Evolutionary conservation across 2,329 filamentous ascomycete genomes (phyloP).

Genomic region (Scedosporium minutisporum): DNA sequence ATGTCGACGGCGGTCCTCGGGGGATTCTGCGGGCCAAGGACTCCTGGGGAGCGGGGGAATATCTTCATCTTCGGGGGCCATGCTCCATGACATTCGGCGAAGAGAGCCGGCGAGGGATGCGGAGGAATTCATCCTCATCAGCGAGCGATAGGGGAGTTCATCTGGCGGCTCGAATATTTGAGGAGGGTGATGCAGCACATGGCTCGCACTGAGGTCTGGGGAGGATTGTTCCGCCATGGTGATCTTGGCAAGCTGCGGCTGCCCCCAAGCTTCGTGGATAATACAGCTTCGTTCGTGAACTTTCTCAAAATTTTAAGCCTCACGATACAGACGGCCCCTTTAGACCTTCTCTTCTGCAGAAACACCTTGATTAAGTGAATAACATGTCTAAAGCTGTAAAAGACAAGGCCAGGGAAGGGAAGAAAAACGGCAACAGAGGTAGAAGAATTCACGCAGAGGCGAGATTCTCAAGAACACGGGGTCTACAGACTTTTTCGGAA

Average conservation of each 20-base stretch:
- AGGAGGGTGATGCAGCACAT: not conserved
- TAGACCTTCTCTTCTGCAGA: too few relatives aligned
- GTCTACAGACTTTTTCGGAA: too few relatives aligned
- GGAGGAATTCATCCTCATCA: constrained; percentile 31
- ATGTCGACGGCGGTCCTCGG: constrained; percentile 35
- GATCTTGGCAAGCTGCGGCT: not conserved
- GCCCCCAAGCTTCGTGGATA: not conserved
- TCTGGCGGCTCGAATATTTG: not conserved
- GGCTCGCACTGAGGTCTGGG: not conserved
- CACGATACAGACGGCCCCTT: too few relatives aligned
- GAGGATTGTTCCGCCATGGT: not conserved
- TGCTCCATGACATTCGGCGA: not conserved
- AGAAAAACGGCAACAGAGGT: too few relatives aligned
- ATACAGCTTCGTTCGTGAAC: too few relatives aligned
- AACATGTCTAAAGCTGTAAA: too few relatives aligned
- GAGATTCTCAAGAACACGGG: too few relatives aligned
- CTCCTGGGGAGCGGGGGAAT: constrained; percentile 5
- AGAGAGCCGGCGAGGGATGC: constrained; percentile 2
- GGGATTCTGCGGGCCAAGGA: constrained; percentile 19
- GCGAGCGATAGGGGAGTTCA: constrained; percentile 20
- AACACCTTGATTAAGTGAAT: not conserved
- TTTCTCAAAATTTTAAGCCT: too few relatives aligned
- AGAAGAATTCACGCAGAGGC: too few relatives aligned
- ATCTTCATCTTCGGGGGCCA: constrained; percentile 11
- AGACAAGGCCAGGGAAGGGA: too few relatives aligned